A percentile compares a stretch with the other conserved stretches of the same genome.
Evolutionary conservation across 2,329 filamentous ascomycete genomes (phyloP).

Genomic region (Rutstroemia sp.): DNA sequence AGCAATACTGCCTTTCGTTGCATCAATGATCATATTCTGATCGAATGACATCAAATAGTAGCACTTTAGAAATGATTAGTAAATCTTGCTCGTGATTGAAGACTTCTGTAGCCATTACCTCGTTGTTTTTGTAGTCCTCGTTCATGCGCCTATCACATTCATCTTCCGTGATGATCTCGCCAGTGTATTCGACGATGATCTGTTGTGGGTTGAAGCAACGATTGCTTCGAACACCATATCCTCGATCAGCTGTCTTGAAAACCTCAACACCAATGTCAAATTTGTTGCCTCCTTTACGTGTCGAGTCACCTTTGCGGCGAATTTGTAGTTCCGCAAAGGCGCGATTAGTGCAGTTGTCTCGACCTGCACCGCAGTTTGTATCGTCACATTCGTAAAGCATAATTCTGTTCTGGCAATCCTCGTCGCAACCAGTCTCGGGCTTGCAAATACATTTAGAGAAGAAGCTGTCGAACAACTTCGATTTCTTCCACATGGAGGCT

Average conservation of each 20-base stretch:
- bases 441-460: constrained; percentile 73
- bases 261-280: constrained; percentile 94
- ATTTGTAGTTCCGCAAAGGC: constrained; percentile 74
- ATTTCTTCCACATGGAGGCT: constrained; percentile 71
- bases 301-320: constrained; percentile 47
- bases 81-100: constrained; percentile 7
- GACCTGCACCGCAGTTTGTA: constrained; percentile 75
- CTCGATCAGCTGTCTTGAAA: constrained; percentile 80
- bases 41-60: constrained; percentile 99
- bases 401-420: constrained; percentile 87
- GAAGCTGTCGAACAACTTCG: constrained; percentile 65
- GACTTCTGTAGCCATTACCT: constrained; percentile 47
- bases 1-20: constrained; percentile 89
- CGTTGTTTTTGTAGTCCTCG: constrained; percentile 86
- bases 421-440: constrained; percentile 72
- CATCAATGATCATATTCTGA: constrained; percentile 97
- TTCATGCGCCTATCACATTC: constrained; percentile 94
- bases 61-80: constrained; percentile 48
- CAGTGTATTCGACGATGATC: constrained; percentile 97
- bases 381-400: constrained; percentile 97
- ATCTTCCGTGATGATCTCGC: constrained; percentile 91
- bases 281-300: constrained; percentile 57
- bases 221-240: constrained; percentile 87
- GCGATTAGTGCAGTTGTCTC: constrained; percentile 73
- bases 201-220: constrained; percentile 81